These are phyloP conservation scores for Citeromyces siamensis DNA, from an alignment of 1,139 yeast species.

Conservation along the genomic window DNA sequence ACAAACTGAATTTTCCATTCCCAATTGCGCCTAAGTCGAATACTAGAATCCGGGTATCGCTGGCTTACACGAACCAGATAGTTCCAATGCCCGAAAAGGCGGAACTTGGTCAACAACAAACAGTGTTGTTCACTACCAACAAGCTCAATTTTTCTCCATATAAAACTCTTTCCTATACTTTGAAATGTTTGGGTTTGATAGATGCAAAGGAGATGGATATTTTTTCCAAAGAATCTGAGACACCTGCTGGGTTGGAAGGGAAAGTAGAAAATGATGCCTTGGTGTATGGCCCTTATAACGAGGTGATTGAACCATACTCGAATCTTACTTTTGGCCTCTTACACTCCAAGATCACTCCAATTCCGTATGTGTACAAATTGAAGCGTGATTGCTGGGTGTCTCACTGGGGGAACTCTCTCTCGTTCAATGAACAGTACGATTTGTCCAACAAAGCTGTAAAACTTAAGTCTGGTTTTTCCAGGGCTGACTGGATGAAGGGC, in stretches of 20 bases:
- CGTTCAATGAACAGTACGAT: slow-evolving; percentile 79
- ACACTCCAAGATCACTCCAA: slow-evolving; percentile 58
- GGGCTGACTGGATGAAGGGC: slow-evolving; percentile 62
- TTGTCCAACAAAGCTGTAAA: slow-evolving; percentile 65
- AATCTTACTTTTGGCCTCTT: slow-evolving; percentile 37
- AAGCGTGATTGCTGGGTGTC: slow-evolving; percentile 78
- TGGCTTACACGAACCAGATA: slow-evolving; percentile 36
- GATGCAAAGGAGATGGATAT: slow-evolving; percentile 28
- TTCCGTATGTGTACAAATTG: slow-evolving; percentile 45
- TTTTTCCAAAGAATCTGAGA: slow-evolving; percentile 8
- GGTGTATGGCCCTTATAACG: slow-evolving; percentile 43
- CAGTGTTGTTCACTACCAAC: slow-evolving; percentile 38
- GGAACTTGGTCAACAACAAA: slow-evolving; percentile 50
- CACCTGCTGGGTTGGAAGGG: slow-evolving; percentile 16
- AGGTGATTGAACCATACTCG: slow-evolving; percentile 30
- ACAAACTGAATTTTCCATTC: slow-evolving; percentile 40
- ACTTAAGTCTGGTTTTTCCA: slow-evolving; percentile 56
- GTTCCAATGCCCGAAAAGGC: slow-evolving; percentile 55
- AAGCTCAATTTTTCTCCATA: slow-evolving; percentile 57
- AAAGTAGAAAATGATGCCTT: slow-evolving; percentile 27
- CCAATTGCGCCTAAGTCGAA: slow-evolving; percentile 57
- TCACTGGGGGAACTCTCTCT: slow-evolving; percentile 53
- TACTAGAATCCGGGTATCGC: slow-evolving; percentile 36
- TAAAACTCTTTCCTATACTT: slow-evolving; percentile 34
- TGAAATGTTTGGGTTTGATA: slow-evolving; percentile 39